phyloP scores from a whole-genome alignment of 2,329 filamentous ascomycete species.

The Rachicladosporium sp. region DNA sequence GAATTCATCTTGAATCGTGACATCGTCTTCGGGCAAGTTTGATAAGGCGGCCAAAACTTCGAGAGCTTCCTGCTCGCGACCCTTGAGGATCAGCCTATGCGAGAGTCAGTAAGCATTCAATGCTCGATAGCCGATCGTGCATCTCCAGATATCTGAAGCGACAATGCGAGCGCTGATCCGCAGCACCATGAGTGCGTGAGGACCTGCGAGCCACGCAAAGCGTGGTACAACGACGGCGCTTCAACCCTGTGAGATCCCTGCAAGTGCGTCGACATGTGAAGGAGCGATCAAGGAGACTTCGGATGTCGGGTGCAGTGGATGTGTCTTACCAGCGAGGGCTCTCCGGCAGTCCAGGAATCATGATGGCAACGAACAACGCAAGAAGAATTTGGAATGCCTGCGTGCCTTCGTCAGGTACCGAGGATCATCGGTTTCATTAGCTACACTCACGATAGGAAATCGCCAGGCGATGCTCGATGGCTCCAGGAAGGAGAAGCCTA shows the following conservation, averaged over 20 bases:
- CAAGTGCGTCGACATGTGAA: no score
- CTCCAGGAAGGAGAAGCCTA: constrained; percentile 31
- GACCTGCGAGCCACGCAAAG: no score
- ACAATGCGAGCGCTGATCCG: no score
- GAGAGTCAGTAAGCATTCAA: not conserved
- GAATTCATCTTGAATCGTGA: constrained; percentile 35
- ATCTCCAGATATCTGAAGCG: no score
- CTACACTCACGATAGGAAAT: constrained; percentile 12
- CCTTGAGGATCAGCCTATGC: constrained; percentile 42
- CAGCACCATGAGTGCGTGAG: no score
- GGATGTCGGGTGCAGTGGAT: no score
- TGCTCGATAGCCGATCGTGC: no score
- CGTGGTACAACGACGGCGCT: no score
- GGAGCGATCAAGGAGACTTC: no score
- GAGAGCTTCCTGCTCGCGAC: constrained; percentile 39
- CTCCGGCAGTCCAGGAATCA: constrained; percentile 41
- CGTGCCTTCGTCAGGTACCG: constrained; percentile 36
- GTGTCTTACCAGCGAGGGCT: constrained; percentile 39
- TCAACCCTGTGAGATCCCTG: no score
- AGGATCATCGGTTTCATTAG: constrained; percentile 31
- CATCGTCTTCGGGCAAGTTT: constrained; percentile 34
- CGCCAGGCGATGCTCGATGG: constrained; percentile 37
- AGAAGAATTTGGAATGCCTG: constrained; percentile 42
- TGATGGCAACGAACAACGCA: constrained; percentile 37
- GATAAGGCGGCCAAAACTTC: constrained; percentile 35